Evolutionary conservation across 208 protist species (phyloP), one percentile per base, ranked within the genome.

Genomic region (Wallacemonas collosoma): DNA sequence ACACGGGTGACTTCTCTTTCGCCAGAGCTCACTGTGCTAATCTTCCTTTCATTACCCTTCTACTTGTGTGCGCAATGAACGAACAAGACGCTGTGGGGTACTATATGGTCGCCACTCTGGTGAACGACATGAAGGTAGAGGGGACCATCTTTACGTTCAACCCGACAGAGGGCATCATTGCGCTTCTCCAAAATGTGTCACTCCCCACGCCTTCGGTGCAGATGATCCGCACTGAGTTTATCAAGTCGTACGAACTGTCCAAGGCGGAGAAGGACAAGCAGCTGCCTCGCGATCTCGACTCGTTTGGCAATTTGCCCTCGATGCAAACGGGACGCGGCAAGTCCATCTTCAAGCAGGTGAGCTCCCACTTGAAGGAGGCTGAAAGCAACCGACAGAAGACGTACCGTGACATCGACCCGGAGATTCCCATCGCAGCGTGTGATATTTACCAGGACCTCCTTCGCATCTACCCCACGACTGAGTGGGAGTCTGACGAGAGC

Each of bases 91-190:
- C 77, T 38, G 89, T 96, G 58, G 92, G 92, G 63, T 80, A 79
- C 67, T 85, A 79, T 72, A 85, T 88, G 71, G 51, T 68, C 9
- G 79, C 86, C 35, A 91, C 82, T 17, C 67, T 96, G 62, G 78
- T 86, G 15, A 90, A 88, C 74, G 85, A 83, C 68, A 82, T 72
- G 12, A 80, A 82, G 61, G 60, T 93, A 36, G 82, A 85, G 40
- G 92, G 92, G 14, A 89, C 81, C 26, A 80, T 96, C 48, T 96
- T 89, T 73, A 93, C 92, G 2, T 96, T 94, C 83, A 93, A 91
- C 58, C 81, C 89, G 1, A 76, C 79, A 35, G 82, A 93, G 54
- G 88, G 84, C 6, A 57, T 96, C 40, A 71, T 96, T 53, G 89
- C 93, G 4, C 78, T 96, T 14, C 66, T 94, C 44, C 71, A 86